Evolutionary conservation across 2,329 filamentous ascomycete genomes (phyloP), one percentile per base, ranked within the genome.

Genomic region (Sarocladium kiliense): DNA sequence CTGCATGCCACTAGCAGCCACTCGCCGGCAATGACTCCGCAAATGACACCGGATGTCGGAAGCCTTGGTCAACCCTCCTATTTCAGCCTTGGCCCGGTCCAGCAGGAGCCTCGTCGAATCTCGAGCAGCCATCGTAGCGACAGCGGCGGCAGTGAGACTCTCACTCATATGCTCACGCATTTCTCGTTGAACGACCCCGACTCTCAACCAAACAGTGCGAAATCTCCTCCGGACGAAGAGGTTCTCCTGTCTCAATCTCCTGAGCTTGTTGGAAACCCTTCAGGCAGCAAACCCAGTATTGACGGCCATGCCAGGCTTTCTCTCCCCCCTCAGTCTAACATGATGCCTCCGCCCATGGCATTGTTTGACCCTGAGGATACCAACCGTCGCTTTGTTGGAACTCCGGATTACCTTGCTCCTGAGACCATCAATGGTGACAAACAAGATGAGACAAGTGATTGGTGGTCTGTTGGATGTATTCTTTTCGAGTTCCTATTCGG

Each of bases 391-490:
- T 99, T 99, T 64, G 94, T 99, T 9, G 94, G 94, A 30, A 99
- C 94, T 0, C 94, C 94, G 0, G 94, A 99, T 69, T 99, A 99
- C 67, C 81, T 99, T 14, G 94, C 94, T 0, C 94, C 94, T 0
- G 95, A 99, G 68, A 99, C 95, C 0, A 96, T 99, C 66, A 92
- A 91, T 61, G 94, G 95, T 51, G 86, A 91, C 61, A 91, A 93
- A 1, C 94, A 99, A 70, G 94, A 99, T 65, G 93, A 97, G 70
- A 94, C 93, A 62, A 97, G 94, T 67, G 94, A 99, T 84, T 99
- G 94, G 94, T 99, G 94, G 94, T 97, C 94, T 21, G 80, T 99
- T n/a, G 94, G 94, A 1, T 99, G 95, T 69, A 97, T 99, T 63
- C 76, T 97, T 71, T 99, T 97, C 64, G 94, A 99, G 65, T 97